Evolutionary conservation across 2,329 filamentous ascomycete genomes (phyloP).

Genomic region (Diplodia intermedia): DNA sequence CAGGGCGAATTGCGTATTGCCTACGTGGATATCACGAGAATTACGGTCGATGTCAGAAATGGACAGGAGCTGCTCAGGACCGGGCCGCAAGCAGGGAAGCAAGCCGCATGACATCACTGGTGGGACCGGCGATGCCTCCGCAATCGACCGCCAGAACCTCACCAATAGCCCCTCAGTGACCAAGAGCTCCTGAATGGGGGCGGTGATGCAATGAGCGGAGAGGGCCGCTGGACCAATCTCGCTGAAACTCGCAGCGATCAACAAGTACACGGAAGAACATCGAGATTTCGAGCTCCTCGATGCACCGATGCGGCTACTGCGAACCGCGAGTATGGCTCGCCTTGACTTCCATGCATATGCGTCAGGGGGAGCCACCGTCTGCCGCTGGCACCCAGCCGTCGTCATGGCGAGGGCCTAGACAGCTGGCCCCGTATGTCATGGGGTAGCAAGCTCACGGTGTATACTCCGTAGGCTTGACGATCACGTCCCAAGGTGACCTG

Average conservation of each 20-base stretch:
- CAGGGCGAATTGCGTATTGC: not conserved
- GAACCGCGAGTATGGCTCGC: not conserved
- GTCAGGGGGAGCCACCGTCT: not conserved
- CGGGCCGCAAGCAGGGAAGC: slow-evolving; percentile 10
- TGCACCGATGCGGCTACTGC: not conserved
- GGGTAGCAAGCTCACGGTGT: too few relatives aligned
- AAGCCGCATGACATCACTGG: slow-evolving; percentile 15
- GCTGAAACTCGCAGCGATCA: not conserved
- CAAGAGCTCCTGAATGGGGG: not conserved
- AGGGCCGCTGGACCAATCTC: too few relatives aligned
- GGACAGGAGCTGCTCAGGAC: slow-evolving; percentile 3
- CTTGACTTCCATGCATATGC: not conserved
- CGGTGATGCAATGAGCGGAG: not conserved
- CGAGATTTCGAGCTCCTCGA: not conserved
- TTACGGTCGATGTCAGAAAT: not conserved
- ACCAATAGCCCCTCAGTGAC: not conserved
- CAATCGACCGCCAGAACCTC: not conserved
- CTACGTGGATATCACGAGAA: not conserved
- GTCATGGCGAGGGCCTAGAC: not conserved
- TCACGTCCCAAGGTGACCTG: too few relatives aligned
- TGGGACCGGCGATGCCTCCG: slow-evolving; percentile 11
- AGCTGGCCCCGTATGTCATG: too few relatives aligned
- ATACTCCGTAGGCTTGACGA: too few relatives aligned
- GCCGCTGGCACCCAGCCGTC: slow-evolving; percentile 7
- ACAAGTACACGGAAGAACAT: not conserved